Conservation (phyloP, 768 basidiomycete genomes). For the Podaxis sp. region DNA sequence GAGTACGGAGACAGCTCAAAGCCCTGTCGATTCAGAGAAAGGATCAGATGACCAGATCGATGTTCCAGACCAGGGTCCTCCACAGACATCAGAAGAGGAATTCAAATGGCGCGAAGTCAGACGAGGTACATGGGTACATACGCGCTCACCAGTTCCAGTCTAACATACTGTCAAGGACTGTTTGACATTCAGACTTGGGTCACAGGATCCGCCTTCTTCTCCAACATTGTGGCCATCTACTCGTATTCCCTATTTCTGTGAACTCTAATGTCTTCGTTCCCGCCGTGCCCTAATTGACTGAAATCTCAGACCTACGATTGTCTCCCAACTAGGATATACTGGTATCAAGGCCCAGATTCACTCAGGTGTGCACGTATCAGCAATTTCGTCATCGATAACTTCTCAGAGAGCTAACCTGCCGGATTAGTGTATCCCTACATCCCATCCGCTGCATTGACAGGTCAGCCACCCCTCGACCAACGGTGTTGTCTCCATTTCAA, state of each 20-base stretch:
- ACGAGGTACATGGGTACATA: not conserved
- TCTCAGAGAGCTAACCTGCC: not conserved
- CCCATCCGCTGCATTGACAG: constrained; percentile 28
- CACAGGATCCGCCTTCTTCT: constrained; percentile 6
- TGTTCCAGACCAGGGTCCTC: not conserved
- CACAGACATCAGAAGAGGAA: not conserved
- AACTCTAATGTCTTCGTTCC: not conserved
- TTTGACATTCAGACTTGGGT: constrained; percentile 14
- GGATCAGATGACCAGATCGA: not conserved
- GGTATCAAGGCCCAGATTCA: constrained; percentile 27
- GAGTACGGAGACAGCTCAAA: not conserved
- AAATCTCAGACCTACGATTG: constrained; percentile 24
- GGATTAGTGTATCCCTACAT: constrained; percentile 30
- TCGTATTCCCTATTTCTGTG: constrained; percentile 30
- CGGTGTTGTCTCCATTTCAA: not conserved
- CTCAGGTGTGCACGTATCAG: not conserved
- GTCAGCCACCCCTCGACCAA: not conserved
- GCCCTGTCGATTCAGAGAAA: not conserved
- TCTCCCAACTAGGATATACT: constrained; percentile 28
- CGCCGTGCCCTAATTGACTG: not conserved
- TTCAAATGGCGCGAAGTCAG: constrained; percentile 13
- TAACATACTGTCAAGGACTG: not conserved
- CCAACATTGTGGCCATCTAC: constrained; percentile 18
- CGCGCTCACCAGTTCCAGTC: too few relatives aligned
- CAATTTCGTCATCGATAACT: too few relatives aligned